These are phyloP conservation scores for Ambrosia artemisiifolia DNA, from an alignment of 129 eudicot genomes.

Conservation along the genomic window DNA sequence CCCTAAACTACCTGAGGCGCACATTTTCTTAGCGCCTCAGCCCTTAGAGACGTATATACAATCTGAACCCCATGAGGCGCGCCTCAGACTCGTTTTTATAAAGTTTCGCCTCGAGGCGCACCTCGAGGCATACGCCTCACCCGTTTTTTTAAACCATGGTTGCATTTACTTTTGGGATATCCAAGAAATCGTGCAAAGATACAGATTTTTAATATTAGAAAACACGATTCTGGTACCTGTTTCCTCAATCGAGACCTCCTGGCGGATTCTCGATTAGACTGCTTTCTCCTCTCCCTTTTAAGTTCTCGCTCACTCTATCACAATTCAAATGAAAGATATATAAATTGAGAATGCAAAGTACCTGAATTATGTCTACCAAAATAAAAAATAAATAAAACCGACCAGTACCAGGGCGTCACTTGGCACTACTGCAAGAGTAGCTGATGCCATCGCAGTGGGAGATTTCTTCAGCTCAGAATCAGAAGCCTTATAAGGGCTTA, in stretches of 20 bases:
- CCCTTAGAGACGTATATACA: too few relatives aligned
- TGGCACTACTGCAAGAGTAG: conserved; percentile 39
- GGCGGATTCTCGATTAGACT: conserved; percentile 94
- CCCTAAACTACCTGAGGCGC: too few relatives aligned
- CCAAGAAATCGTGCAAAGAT: not conserved
- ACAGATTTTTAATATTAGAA: not conserved
- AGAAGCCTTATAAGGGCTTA: conserved; percentile 25
- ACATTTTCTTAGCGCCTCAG: too few relatives aligned
- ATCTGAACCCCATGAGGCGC: too few relatives aligned
- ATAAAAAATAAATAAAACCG: not conserved
- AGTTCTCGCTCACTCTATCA: conserved; percentile 81
- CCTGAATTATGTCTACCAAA: not conserved
- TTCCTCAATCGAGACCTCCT: conserved; percentile 94
- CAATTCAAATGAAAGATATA: not conserved
- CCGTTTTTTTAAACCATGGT: too few relatives aligned
- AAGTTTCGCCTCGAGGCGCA: too few relatives aligned
- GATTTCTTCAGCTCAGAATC: conserved; percentile 55
- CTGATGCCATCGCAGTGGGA: conserved; percentile 35
- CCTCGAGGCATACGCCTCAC: too few relatives aligned
- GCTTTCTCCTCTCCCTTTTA: conserved; percentile 89
- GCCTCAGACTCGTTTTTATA: too few relatives aligned
- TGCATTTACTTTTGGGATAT: not conserved
- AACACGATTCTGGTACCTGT: conserved; percentile 47
- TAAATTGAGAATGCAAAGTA: conserved; percentile 9
- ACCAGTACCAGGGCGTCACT: conserved; percentile 72